Conservation (phyloP, 768 basidiomycete species). For the Pleurotus platypus region DNA sequence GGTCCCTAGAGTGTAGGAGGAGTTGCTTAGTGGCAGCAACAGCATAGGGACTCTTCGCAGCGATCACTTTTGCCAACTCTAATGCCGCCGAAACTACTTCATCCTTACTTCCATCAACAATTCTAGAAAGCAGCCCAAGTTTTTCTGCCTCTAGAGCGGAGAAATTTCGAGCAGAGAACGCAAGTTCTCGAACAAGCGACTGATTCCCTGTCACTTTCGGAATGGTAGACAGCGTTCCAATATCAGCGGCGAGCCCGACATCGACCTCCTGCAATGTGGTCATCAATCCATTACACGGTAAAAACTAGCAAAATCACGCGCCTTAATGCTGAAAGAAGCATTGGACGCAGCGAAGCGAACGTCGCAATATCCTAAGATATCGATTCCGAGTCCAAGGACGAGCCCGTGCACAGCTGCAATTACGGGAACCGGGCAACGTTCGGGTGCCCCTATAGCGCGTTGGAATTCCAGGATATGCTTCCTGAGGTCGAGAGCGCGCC, state of each 20-base stretch:
- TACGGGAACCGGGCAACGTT: constrained; percentile 72
- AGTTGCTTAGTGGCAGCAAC: constrained; percentile 75
- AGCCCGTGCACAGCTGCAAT: constrained; percentile 79
- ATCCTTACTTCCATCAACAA: constrained; percentile 61
- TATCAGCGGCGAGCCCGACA: constrained; percentile 83
- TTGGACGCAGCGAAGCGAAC: constrained; percentile 70
- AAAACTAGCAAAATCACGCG: constrained; percentile 19
- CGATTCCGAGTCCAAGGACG: constrained; percentile 74
- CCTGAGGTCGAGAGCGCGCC: constrained; percentile 46
- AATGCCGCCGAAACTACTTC: constrained; percentile 68
- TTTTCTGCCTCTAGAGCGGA: constrained; percentile 59
- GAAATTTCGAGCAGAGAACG: constrained; percentile 74
- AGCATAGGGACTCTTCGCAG: constrained; percentile 77
- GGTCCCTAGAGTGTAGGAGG: constrained; percentile 74
- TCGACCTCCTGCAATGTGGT: constrained; percentile 68
- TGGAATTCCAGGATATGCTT: constrained; percentile 61
- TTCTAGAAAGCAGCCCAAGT: constrained; percentile 71
- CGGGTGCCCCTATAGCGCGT: constrained; percentile 61
- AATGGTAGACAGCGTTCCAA: constrained; percentile 80
- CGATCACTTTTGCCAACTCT: constrained; percentile 62
- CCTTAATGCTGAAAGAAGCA: constrained; percentile 70
- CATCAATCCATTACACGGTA: not conserved
- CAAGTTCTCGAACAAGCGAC: constrained; percentile 69
- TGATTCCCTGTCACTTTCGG: constrained; percentile 77
- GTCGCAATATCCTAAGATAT: constrained; percentile 74